Conservation (phyloP, 2,329 filamentous ascomycete species). For the Paraphoma sp. region DNA sequence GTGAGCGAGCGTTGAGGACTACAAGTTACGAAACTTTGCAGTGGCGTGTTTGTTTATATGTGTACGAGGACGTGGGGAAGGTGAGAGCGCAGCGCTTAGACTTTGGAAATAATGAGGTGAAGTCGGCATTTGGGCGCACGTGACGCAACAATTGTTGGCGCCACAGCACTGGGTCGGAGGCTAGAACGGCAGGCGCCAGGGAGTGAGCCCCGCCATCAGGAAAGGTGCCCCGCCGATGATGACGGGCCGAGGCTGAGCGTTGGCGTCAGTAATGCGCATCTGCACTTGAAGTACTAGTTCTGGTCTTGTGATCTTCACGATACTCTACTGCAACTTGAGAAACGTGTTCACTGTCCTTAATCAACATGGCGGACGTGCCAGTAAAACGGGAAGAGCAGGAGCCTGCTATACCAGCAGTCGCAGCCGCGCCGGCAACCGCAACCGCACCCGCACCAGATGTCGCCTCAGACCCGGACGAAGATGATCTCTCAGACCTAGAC, state of each 20-base stretch:
- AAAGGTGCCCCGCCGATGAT: slow-evolving; percentile 22
- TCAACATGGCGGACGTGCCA: slow-evolving; percentile 31
- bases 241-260: slow-evolving; percentile 33
- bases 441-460: slow-evolving; percentile 37
- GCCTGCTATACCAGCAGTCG: slow-evolving; percentile 8
- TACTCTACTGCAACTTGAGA: too few species aligned
- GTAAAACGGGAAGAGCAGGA: slow-evolving; percentile 23
- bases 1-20: slow-evolving; percentile 1
- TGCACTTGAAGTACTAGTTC: background rate
- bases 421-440: slow-evolving; percentile 15
- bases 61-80: slow-evolving; percentile 12
- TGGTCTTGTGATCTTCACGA: background rate
- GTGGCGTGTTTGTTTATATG: slow-evolving; percentile 8
- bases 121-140: slow-evolving; percentile 23
- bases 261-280: background rate
- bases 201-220: slow-evolving; percentile 23
- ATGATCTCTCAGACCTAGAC: slow-evolving; percentile 90
- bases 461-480: slow-evolving; percentile 88
- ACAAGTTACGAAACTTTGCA: background rate
- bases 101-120: slow-evolving; percentile 14
- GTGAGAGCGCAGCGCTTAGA: slow-evolving; percentile 13
- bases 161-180: slow-evolving; percentile 12
- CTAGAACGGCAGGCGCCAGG: slow-evolving; percentile 16
- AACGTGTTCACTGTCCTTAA: too few species aligned
- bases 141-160: slow-evolving; percentile 27